These are phyloP conservation scores for Poteriospumella lacustris DNA, from an alignment of 108 stramenopile species.

Conservation along the genomic window DNA sequence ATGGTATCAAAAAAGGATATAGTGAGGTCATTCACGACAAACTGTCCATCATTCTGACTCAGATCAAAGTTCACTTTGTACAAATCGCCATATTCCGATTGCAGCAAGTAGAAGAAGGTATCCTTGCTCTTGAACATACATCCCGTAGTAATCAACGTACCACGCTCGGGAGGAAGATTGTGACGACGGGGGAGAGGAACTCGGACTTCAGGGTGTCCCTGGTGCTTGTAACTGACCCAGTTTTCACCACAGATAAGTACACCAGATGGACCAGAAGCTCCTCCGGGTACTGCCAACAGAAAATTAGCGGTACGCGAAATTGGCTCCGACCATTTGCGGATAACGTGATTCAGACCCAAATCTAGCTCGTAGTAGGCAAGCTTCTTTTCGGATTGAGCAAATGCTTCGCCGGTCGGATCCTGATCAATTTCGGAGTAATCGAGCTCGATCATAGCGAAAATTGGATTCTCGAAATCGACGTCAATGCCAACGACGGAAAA, in stretches of 20 bases:
- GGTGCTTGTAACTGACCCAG: conserved; percentile 81
- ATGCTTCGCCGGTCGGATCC: conserved; percentile 46
- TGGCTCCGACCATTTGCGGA: conserved; percentile 63
- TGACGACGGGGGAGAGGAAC: conserved; percentile 68
- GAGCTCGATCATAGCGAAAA: conserved; percentile 87
- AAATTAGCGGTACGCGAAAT: conserved; percentile 67
- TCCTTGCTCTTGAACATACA: conserved; percentile 76
- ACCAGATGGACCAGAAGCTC: conserved; percentile 80
- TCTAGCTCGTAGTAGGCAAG: conserved; percentile 95
- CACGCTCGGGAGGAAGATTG: conserved; percentile 64
- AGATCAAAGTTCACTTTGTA: conserved; percentile 76
- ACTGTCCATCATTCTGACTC: conserved; percentile 58
- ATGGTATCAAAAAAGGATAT: conserved; percentile 78
- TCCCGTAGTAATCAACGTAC: conserved; percentile 71
- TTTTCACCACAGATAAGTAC: conserved; percentile 91
- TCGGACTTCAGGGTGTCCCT: conserved; percentile 62
- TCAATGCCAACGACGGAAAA: conserved; percentile 81
- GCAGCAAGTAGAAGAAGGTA: conserved; percentile 86
- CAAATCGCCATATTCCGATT: conserved; percentile 90
- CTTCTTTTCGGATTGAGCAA: conserved; percentile 58
- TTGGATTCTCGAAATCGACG: conserved; percentile 95
- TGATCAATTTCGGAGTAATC: conserved; percentile 82
- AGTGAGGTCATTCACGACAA: conserved; percentile 56
- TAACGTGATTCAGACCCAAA: conserved; percentile 95
- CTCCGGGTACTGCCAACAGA: conserved; percentile 84